phyloP scores from a whole-genome alignment of 805 yeast genomes.

The Saturnispora kantuleensis region DNA sequence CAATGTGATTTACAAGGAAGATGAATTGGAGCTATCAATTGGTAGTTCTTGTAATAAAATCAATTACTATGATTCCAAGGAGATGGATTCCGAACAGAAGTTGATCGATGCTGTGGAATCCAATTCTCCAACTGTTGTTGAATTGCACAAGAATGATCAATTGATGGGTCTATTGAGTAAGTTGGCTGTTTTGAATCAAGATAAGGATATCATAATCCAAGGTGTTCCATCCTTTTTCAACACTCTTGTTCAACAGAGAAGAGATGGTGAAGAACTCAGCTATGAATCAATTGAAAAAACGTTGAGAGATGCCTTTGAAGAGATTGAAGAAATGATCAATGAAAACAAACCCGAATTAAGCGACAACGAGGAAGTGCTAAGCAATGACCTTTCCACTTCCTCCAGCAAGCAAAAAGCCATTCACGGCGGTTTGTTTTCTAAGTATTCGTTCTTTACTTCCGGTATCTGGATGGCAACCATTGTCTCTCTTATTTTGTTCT shows the following conservation, averaged over 20 bases:
- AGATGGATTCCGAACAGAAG: too few relatives aligned
- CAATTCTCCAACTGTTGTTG: conserved; percentile 3
- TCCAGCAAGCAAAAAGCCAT: conserved; percentile 7
- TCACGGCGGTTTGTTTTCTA: conserved; percentile 42
- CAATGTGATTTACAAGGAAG: conserved; percentile 18
- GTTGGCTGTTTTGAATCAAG: conserved; percentile 9
- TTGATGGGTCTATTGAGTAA: conserved; percentile 12
- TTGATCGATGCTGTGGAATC: too few relatives aligned
- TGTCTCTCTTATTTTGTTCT: conserved; percentile 51
- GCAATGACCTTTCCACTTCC: background rate
- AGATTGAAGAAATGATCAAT: conserved; percentile 19
- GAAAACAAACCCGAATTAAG: conserved; percentile 3
- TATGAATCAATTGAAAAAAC: conserved; percentile 21
- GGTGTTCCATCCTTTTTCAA: conserved; percentile 23
- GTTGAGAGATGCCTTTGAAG: conserved; percentile 24
- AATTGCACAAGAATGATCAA: conserved; percentile 6
- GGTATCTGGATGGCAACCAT: conserved; percentile 73
- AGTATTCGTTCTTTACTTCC: conserved; percentile 64
- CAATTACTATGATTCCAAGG: background rate
- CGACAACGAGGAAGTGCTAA: background rate
- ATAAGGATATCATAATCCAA: conserved; percentile 22
- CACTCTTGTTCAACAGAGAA: conserved; percentile 8
- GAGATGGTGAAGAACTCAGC: conserved; percentile 17
- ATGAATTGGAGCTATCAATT: background rate
- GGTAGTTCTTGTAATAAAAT: background rate